Conservation (phyloP, 129 eudicot species). For the Flaveria linearis region DNA sequence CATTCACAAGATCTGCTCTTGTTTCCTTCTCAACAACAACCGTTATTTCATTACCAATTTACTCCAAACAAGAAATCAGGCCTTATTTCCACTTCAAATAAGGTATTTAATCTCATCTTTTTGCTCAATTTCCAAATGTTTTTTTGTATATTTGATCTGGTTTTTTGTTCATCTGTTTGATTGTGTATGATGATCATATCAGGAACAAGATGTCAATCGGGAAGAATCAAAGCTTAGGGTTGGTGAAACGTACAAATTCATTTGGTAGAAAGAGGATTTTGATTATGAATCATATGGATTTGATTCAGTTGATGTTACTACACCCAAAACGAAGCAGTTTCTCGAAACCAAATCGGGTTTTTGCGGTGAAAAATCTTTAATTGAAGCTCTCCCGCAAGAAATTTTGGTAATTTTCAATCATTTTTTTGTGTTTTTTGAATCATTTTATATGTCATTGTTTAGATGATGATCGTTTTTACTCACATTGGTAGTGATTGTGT, state of each 20-base stretch:
- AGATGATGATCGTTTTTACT: not conserved
- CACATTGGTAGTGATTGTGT: not conserved
- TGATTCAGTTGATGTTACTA: constrained; percentile 20
- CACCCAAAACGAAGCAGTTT: constrained; percentile 37
- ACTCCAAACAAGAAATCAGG: constrained; percentile 23
- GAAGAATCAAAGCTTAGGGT: constrained; percentile 29
- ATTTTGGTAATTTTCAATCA: constrained; percentile 42
- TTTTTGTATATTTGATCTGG: constrained; percentile 5
- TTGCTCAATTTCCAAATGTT: not conserved
- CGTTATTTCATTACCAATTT: constrained; percentile 26
- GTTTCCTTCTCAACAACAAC: constrained; percentile 40
- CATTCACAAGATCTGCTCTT: constrained; percentile 32
- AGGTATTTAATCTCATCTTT: constrained; percentile 27
- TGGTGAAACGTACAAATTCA: constrained; percentile 32
- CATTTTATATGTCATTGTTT: no score
- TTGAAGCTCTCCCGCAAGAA: constrained; percentile 64
- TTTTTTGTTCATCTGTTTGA: not conserved
- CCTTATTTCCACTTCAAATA: constrained; percentile 20
- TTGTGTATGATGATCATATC: constrained; percentile 19
- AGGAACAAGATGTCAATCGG: constrained; percentile 34
- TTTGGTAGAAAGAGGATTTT: constrained; percentile 40
- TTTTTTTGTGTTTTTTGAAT: no score
- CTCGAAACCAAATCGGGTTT: constrained; percentile 11
- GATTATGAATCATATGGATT: constrained; percentile 34
- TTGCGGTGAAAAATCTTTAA: constrained; percentile 34